phyloP scores from a whole-genome alignment of 352 stramenopile genomes.

The Elongisporangium anandrum region DNA sequence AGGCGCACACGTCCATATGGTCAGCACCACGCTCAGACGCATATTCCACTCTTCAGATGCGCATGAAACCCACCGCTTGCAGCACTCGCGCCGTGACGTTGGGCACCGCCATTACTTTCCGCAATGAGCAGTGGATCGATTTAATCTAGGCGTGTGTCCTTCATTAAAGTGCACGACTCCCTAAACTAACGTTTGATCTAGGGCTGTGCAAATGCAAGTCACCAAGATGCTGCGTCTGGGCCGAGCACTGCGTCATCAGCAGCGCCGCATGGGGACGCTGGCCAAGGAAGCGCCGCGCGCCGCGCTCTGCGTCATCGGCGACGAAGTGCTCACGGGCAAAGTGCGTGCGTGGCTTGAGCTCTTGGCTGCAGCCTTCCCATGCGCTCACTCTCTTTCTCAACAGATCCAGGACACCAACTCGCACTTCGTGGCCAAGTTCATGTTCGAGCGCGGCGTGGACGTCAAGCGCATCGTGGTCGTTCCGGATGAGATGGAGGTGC shows the following conservation, averaged over 20 bases:
- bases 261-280: neutral
- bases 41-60: neutral
- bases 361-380: neutral
- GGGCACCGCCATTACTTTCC: neutral
- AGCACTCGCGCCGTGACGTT: neutral
- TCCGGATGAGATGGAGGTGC: slow-evolving; percentile 69
- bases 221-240: neutral
- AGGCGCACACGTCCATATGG: neutral
- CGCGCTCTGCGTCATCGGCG: slow-evolving; percentile 76
- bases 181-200: neutral
- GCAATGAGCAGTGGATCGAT: neutral
- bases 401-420: slow-evolving; percentile 87
- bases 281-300: slow-evolving; percentile 30
- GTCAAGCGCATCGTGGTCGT: slow-evolving; percentile 75
- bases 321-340: slow-evolving; percentile 85
- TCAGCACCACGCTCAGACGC: neutral
- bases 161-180: neutral
- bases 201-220: neutral
- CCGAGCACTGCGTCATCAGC: neutral
- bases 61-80: neutral
- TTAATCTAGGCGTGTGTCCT: neutral
- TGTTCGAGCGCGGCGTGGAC: slow-evolving; percentile 77
- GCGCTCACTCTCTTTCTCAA: neutral
- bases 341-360: slow-evolving; percentile 13
- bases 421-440: slow-evolving; percentile 74